A percentile compares a stretch with the other conserved stretches of the same genome.
Conservation (phyloP, 2,329 filamentous ascomycete species). For the Aspergillus tamarii region DNA sequence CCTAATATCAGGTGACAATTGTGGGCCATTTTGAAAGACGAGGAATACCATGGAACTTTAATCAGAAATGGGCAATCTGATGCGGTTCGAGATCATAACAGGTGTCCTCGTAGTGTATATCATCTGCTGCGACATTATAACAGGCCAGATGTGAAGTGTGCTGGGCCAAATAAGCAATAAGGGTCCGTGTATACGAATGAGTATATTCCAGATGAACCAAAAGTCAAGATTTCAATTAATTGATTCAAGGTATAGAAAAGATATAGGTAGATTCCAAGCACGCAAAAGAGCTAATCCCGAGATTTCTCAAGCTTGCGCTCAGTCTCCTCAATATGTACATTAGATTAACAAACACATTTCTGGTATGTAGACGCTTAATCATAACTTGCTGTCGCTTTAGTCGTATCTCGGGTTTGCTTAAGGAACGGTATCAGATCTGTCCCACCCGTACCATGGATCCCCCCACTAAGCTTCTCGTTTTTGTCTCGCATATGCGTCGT, state of each 20-base stretch:
- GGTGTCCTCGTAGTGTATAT: neutral
- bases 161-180: neutral
- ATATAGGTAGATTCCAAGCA: neutral
- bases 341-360: neutral
- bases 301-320: neutral
- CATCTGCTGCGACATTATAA: neutral
- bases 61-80: neutral
- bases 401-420: conserved; percentile 56
- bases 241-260: neutral
- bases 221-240: neutral
- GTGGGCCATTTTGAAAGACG: neutral
- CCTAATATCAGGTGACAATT: neutral
- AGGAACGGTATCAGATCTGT: conserved; percentile 58
- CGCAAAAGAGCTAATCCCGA: neutral
- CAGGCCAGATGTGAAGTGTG: neutral
- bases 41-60: neutral
- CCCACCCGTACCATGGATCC: conserved; percentile 55
- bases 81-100: no score
- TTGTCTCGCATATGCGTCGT: conserved; percentile 37
- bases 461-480: conserved; percentile 34
- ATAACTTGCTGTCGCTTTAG: conserved; percentile 44
- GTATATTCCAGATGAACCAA: neutral
- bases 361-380: conserved; percentile 12
- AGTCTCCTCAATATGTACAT: neutral
- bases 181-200: neutral